phyloP scores from a whole-genome alignment of 1,284 basidiomycete species.

The Apiotrichum montevideense region DNA sequence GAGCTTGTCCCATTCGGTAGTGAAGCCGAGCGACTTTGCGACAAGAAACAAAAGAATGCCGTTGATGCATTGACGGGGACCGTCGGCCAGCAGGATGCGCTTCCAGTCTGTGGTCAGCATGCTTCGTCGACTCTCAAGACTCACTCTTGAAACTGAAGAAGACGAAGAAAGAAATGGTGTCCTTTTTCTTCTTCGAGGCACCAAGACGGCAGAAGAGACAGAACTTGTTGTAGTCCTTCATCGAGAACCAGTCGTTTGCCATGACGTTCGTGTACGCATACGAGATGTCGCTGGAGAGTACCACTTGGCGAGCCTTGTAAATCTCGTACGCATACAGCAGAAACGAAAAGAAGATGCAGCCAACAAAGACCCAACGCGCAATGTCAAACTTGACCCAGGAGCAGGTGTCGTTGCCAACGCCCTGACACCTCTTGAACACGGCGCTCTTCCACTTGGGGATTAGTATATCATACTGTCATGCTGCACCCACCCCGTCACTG shows the following conservation, averaged over 20 bases:
- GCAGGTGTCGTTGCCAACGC: slow-evolving; percentile 65
- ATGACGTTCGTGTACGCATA: slow-evolving; percentile 96
- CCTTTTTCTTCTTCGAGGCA: slow-evolving; percentile 89
- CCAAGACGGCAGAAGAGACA: slow-evolving; percentile 97
- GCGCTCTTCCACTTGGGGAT: neutral
- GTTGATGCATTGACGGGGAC: slow-evolving; percentile 97
- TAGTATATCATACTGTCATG: neutral
- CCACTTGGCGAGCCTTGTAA: slow-evolving; percentile 85
- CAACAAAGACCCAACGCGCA: slow-evolving; percentile 94
- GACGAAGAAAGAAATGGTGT: slow-evolving; percentile 97
- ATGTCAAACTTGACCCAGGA: slow-evolving; percentile 81
- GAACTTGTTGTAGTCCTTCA: slow-evolving; percentile 91
- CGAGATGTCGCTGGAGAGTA: slow-evolving; percentile 89
- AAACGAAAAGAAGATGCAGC: slow-evolving; percentile 97
- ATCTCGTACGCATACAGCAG: slow-evolving; percentile 85
- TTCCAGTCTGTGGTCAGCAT: slow-evolving; percentile 71
- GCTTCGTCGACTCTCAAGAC: slow-evolving; percentile 27
- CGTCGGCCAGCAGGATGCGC: slow-evolving; percentile 83
- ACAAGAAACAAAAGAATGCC: slow-evolving; percentile 88
- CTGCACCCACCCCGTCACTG: slow-evolving; percentile 48
- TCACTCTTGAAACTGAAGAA: slow-evolving; percentile 98
- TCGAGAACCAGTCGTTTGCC: slow-evolving; percentile 90
- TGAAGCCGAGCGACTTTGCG: slow-evolving; percentile 56
- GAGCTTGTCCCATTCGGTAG: slow-evolving; percentile 49
- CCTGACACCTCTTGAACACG: slow-evolving; percentile 35